phyloP scores from a whole-genome alignment of 1,284 basidiomycete genomes.

The Xanthoconium separans region DNA sequence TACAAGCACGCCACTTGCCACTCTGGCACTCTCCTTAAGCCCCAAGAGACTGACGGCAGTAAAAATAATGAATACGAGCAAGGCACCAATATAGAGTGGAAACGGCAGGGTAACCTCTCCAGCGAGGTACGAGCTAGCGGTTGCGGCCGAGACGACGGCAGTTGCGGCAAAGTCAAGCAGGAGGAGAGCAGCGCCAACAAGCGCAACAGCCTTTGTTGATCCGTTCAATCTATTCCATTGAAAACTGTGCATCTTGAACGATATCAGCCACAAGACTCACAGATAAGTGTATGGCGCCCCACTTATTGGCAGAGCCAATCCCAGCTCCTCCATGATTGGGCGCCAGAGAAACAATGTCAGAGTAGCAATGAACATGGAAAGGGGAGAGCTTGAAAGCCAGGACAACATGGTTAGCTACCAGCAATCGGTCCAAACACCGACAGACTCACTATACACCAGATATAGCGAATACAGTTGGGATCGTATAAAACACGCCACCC shows the following conservation, averaged over 20 bases:
- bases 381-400: slow-evolving; percentile 52
- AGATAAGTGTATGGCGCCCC: slow-evolving; percentile 72
- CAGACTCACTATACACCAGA: slow-evolving; percentile 54
- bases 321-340: slow-evolving; percentile 69
- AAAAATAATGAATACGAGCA: slow-evolving; percentile 52
- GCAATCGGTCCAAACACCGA: background rate
- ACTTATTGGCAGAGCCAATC: slow-evolving; percentile 60
- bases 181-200: slow-evolving; percentile 59
- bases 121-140: slow-evolving; percentile 62
- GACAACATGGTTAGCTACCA: background rate
- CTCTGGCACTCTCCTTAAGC: slow-evolving; percentile 57
- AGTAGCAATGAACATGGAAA: slow-evolving; percentile 61
- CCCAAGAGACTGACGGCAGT: slow-evolving; percentile 56
- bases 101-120: slow-evolving; percentile 58
- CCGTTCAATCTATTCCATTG: slow-evolving; percentile 49
- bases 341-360: slow-evolving; percentile 64
- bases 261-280: slow-evolving; percentile 31
- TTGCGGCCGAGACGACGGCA: slow-evolving; percentile 66
- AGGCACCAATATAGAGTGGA: slow-evolving; percentile 46
- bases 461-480: slow-evolving; percentile 61
- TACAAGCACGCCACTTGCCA: slow-evolving; percentile 54
- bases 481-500: slow-evolving; percentile 69
- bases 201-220: slow-evolving; percentile 57
- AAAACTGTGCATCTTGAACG: background rate
- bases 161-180: slow-evolving; percentile 68